Conservation (phyloP, 169 alveolate species). For the Blepharisma undulans region DNA sequence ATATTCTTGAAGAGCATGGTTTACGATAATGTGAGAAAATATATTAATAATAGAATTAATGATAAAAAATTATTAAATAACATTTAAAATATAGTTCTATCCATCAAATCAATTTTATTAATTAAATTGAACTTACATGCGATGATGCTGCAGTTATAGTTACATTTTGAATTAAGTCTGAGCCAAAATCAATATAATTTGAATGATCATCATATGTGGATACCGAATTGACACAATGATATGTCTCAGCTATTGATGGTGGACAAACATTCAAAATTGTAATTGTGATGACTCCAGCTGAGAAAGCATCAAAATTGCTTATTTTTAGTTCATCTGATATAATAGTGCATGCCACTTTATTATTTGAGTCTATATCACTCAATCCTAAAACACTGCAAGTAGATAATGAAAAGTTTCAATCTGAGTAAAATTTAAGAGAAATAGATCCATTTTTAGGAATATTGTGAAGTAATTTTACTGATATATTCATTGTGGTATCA, state of each 20-base stretch:
- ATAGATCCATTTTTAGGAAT: not conserved
- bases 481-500: not conserved
- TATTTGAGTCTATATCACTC: not conserved
- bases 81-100: too few species aligned
- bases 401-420: not conserved
- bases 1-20: too few species aligned
- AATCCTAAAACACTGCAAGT: not conserved
- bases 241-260: not conserved
- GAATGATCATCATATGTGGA: too few species aligned
- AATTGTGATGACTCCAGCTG: not conserved
- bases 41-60: too few species aligned
- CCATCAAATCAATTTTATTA: too few species aligned
- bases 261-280: not conserved
- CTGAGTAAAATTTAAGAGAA: not conserved
- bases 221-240: not conserved
- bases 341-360: not conserved
- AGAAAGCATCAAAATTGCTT: not conserved
- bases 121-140: too few species aligned
- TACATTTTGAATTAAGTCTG: too few species aligned
- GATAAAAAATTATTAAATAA: too few species aligned
- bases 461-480: not conserved
- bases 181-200: too few species aligned
- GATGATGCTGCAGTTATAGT: too few species aligned
- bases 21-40: too few species aligned
- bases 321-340: not conserved